Evolutionary conservation across 305 asterid genomes (phyloP).

Genomic region (Vinca major): DNA sequence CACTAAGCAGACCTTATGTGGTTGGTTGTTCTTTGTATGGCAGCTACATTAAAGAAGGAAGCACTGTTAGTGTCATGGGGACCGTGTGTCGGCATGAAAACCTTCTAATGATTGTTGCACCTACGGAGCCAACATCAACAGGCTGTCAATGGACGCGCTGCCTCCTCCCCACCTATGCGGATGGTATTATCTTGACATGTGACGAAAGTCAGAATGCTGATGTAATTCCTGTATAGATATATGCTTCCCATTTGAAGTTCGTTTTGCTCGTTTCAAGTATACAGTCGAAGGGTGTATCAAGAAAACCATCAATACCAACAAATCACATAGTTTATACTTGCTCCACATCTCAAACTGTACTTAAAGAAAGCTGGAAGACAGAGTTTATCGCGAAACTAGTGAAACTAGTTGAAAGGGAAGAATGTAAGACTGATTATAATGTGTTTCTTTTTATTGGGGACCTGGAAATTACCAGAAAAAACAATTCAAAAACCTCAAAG

Average conservation of each 20-base stretch:
- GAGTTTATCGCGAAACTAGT: background rate
- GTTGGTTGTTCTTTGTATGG: conserved; percentile 8
- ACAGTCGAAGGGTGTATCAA: conserved; percentile 25
- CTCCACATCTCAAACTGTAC: conserved; percentile 3
- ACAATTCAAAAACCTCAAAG: background rate
- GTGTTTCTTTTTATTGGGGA: background rate
- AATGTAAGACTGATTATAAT: conserved; percentile 4
- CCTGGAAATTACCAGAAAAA: background rate
- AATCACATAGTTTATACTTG: conserved; percentile 11
- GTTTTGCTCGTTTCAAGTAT: conserved; percentile 23
- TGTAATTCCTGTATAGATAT: conserved; percentile 64
- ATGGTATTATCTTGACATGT: conserved; percentile 65
- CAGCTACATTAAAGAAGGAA: conserved; percentile 48
- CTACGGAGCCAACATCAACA: conserved; percentile 63
- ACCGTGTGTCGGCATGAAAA: conserved; percentile 67
- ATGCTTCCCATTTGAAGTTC: background rate
- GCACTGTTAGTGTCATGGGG: conserved; percentile 54
- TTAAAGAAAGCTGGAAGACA: conserved; percentile 8
- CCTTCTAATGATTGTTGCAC: conserved; percentile 87
- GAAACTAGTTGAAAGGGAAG: conserved; percentile 2
- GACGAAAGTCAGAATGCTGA: conserved; percentile 53
- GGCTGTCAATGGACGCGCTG: conserved; percentile 83
- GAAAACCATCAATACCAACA: conserved; percentile 5
- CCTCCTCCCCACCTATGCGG: conserved; percentile 70
- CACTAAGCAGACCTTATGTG: background rate